Evolutionary conservation across 345 rosid species (phyloP).

Genomic region (Salix arbutifolia): DNA sequence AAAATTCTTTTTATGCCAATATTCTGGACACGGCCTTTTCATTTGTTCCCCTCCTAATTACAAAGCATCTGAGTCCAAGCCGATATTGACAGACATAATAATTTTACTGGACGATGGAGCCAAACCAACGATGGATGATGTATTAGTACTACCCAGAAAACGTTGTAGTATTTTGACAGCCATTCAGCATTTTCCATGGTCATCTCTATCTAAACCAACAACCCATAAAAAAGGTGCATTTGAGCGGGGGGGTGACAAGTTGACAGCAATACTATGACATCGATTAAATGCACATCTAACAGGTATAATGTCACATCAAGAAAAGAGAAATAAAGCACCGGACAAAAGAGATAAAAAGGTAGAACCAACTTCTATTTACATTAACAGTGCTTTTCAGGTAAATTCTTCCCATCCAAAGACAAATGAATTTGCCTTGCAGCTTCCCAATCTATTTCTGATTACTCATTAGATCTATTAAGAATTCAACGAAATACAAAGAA

Average conservation of each 20-base stretch:
- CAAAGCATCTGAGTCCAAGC: not conserved
- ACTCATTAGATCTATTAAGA: not conserved
- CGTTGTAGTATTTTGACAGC: not conserved
- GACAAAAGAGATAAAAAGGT: slow-evolving; percentile 5
- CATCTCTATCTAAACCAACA: slow-evolving; percentile 3
- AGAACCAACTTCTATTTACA: slow-evolving; percentile 7
- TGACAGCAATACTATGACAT: slow-evolving; percentile 14
- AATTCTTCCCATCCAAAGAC: not conserved
- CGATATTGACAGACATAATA: not conserved
- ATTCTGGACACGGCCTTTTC: not conserved
- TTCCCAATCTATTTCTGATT: not conserved
- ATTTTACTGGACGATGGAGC: no score
- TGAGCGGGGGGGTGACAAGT: not conserved
- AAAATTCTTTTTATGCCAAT: not conserved
- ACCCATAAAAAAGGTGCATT: not conserved
- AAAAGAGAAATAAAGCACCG: slow-evolving; percentile 6
- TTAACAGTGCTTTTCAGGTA: not conserved
- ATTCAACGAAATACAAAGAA: not conserved
- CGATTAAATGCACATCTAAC: slow-evolving; percentile 24
- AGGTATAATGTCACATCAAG: slow-evolving; percentile 21
- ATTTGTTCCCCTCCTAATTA: not conserved
- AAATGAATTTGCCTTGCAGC: not conserved
- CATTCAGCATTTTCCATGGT: not conserved
- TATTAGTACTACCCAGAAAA: not conserved
- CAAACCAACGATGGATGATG: not conserved